A percentile compares a stretch with the other conserved stretches of the same genome.
These are phyloP conservation scores for Fragaria vesca DNA, from an alignment of 306 rosid genomes.

Conservation along the genomic window DNA sequence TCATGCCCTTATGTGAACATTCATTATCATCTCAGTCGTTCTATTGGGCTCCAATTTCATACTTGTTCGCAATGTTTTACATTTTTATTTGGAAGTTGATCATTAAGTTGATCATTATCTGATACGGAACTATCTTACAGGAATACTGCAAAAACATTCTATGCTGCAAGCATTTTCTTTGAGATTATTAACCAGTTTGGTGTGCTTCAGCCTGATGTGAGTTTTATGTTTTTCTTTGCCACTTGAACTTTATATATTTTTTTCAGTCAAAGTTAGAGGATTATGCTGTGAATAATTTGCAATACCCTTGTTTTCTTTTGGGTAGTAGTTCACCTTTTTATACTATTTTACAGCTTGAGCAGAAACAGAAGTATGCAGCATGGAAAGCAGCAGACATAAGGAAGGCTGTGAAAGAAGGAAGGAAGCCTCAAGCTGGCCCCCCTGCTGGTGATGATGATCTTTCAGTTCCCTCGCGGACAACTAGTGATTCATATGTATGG, in stretches of 20 bases:
- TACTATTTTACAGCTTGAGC: constrained; percentile 73
- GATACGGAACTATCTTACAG: constrained; percentile 39
- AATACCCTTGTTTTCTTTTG: neutral
- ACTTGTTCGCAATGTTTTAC: neutral
- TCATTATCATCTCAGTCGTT: neutral
- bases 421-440: constrained; percentile 81
- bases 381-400: constrained; percentile 99
- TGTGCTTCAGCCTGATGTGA: constrained; percentile 75
- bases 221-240: constrained; percentile 24
- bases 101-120: neutral
- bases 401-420: constrained; percentile 97
- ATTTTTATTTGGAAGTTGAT: neutral
- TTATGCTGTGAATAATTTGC: neutral
- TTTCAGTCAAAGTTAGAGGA: neutral
- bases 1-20: neutral
- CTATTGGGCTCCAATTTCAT: neutral
- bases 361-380: constrained; percentile 94
- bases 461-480: constrained; percentile 47
- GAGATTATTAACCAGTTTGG: constrained; percentile 96
- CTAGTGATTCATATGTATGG: constrained; percentile 60
- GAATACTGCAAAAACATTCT: constrained; percentile 97
- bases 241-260: neutral
- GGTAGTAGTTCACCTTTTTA: neutral
- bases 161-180: constrained; percentile 98
- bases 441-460: constrained; percentile 90